A percentile compares a stretch with the other conserved stretches of the same genome.
phyloP scores from a whole-genome alignment of 2,329 filamentous ascomycete species.

The Sporothrix brunneoviolacea region DNA sequence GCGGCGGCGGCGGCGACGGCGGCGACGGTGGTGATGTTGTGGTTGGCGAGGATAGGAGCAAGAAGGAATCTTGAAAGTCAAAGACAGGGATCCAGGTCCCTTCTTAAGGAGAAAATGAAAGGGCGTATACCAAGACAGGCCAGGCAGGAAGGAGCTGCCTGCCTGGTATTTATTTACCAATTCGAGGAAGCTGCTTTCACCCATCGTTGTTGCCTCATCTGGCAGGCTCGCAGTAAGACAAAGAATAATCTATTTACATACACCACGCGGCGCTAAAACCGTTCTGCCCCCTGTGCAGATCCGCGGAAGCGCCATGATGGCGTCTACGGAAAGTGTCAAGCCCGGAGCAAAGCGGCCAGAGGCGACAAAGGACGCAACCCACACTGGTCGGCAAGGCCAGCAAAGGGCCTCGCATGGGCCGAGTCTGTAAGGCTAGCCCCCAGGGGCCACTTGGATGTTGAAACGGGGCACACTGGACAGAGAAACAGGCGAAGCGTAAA shows the following conservation, averaged over 20 bases:
- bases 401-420: constrained; percentile 3
- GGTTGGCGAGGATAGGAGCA: too few species aligned
- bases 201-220: constrained; percentile 6
- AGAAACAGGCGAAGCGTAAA: neutral
- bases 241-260: neutral
- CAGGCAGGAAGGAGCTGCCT: neutral
- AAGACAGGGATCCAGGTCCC: too few species aligned
- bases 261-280: constrained; percentile 6
- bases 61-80: too few species aligned
- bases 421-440: constrained; percentile 1
- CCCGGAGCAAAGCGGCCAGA: neutral
- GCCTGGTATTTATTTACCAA: constrained; percentile 8
- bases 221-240: neutral
- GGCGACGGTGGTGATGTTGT: neutral
- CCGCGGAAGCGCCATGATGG: constrained; percentile 12
- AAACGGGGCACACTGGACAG: neutral
- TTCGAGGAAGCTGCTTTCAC: neutral
- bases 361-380: neutral
- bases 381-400: neutral
- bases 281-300: neutral
- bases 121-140: neutral
- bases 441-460: too few species aligned
- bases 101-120: neutral
- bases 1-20: neutral
- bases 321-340: constrained; percentile 7